phyloP scores from a whole-genome alignment of 129 eudicot genomes.

The Gnaphalium uliginosum region DNA sequence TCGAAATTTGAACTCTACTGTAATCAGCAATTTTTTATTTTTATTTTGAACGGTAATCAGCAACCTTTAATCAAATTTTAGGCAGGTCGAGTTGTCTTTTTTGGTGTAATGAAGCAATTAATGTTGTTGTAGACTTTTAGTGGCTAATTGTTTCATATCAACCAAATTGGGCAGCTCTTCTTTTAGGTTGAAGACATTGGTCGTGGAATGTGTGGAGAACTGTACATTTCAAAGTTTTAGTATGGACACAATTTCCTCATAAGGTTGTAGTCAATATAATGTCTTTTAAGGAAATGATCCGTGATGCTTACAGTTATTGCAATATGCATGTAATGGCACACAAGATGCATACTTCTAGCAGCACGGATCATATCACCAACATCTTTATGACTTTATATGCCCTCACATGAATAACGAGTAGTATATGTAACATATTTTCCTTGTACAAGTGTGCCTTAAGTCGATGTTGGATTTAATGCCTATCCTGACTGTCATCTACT shows the following conservation, averaged over 20 bases:
- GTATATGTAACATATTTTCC: constrained; percentile 7
- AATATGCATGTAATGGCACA: background rate
- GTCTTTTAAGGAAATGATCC: background rate
- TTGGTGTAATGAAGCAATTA: background rate
- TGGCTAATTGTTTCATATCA: background rate
- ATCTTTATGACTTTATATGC: background rate
- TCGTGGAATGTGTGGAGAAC: background rate
- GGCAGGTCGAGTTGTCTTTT: background rate
- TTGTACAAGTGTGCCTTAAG: background rate
- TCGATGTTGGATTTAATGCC: background rate
- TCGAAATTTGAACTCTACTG: background rate
- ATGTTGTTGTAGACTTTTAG: background rate
- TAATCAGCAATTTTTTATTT: background rate
- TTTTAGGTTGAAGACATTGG: background rate
- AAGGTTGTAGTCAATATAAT: background rate
- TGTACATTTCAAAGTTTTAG: background rate
- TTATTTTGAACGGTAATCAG: no score
- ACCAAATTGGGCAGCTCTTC: background rate
- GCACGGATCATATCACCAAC: no score
- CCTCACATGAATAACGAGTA: background rate
- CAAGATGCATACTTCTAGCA: background rate
- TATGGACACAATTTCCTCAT: background rate
- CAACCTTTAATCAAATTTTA: background rate
- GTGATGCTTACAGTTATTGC: background rate
- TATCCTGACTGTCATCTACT: background rate